phyloP scores from a whole-genome alignment of 805 yeast genomes.

The Kuraishia capsulata region DNA sequence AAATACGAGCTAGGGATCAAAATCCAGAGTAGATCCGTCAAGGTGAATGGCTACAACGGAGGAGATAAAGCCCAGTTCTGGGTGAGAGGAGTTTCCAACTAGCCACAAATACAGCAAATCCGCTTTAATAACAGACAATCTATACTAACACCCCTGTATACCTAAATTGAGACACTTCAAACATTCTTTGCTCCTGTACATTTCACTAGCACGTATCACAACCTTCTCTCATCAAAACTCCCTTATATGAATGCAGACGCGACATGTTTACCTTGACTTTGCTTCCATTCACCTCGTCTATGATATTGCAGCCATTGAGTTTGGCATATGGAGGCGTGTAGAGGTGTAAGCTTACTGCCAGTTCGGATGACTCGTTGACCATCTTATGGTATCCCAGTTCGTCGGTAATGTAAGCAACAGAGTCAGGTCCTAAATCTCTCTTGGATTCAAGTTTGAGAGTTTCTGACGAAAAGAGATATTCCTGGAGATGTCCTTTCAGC shows the following conservation, averaged over 20 bases:
- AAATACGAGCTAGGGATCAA: conserved; percentile 20
- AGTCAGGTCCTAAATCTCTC: conserved; percentile 21
- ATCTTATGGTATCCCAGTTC: conserved; percentile 59
- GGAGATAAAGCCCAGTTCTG: conserved; percentile 41
- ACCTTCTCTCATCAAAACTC: no score
- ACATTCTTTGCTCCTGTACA: neutral
- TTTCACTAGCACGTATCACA: neutral
- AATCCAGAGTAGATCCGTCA: conserved; percentile 15
- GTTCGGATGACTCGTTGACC: conserved; percentile 30
- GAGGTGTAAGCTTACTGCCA: conserved; percentile 57
- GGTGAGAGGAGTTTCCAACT: conserved; percentile 44
- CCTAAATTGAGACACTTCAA: neutral
- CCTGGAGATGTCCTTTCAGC: conserved; percentile 48
- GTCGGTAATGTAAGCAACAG: conserved; percentile 61
- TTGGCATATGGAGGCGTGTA: conserved; percentile 75
- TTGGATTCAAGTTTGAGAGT: conserved; percentile 2
- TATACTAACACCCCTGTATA: neutral
- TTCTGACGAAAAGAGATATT: conserved; percentile 35
- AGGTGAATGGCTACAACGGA: conserved; percentile 19
- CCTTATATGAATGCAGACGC: conserved; percentile 55
- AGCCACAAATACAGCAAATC: conserved; percentile 1
- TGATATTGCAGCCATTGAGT: conserved; percentile 43
- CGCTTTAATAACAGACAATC: neutral
- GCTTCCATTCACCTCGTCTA: conserved; percentile 38
- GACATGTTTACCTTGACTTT: conserved; percentile 50